Base-by-base conservation (phyloP, 495 filamentous ascomycete genomes). In the Ramalina peruviana region DNA sequence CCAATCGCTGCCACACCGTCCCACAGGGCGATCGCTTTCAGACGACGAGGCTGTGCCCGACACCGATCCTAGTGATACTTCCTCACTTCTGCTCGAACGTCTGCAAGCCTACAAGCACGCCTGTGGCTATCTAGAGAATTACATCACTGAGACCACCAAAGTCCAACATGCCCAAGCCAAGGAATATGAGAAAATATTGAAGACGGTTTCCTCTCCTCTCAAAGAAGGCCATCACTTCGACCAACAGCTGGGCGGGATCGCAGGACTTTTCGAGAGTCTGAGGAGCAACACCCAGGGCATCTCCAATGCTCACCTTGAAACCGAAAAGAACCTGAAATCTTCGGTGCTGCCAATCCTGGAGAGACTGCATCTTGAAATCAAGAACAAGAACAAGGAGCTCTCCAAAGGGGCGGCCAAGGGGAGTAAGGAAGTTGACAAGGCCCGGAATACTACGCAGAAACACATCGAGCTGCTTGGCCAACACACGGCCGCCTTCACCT, bases 31-130 rank as follows among this genome's bases (percentile, higher is more conserved):
- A 1, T 46, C 51, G 21, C 10, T 52, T 3, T 52, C 45, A 45
- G 74, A 75, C 11, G 78, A 81, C 50, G 79, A 82, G 54, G 84
- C 83, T 10, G 74, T 92, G 46, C 82, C 85, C 1, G 74, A 81
- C n/a, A 76, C 79, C 40, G 86, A 93, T 61, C 85, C 84, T 60
- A 87, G 72, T 62, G 78, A 83, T 76, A 83, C 83, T 12, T 80
- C 83, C 38, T 81, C 75, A 48, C 72, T 96, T 21, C 79, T 98
- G 46, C 68, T 82, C 17, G 83, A 97, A 67, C 80, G 92, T 49
- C 73, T 97, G 48, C 80, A 80, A 54, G 93, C 93, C 33, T 98
- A 86, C 85, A 98, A 96, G 61, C 93, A 98, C 62, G 86, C 87
- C 53, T 84, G 87, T 48, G 84, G 70, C 47, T 89, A 95, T 62